phyloP scores from a whole-genome alignment of 108 stramenopile genomes.

The Aureococcus anophagefferens region DNA sequence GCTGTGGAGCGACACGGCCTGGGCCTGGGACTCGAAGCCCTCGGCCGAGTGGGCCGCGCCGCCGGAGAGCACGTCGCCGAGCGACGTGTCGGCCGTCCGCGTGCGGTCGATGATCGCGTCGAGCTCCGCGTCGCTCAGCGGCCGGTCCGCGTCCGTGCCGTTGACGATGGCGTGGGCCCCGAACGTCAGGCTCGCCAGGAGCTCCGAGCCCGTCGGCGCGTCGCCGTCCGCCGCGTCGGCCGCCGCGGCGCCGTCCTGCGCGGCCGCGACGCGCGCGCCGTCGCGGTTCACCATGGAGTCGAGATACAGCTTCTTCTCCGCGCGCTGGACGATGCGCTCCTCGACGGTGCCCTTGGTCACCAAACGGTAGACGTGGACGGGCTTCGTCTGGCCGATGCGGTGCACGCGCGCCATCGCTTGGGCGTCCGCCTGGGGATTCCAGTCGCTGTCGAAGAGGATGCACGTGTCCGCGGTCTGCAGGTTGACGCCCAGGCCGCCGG shows the following conservation, averaged over 20 bases:
- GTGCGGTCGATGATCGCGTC: slow-evolving; percentile 60
- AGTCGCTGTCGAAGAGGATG: slow-evolving; percentile 67
- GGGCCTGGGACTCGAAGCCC: neutral
- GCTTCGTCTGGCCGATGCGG: slow-evolving; percentile 91
- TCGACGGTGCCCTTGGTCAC: slow-evolving; percentile 84
- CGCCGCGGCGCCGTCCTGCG: neutral
- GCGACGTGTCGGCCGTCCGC: slow-evolving; percentile 37
- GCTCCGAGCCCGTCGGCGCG: too few species aligned
- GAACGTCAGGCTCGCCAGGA: neutral
- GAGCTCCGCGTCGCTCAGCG: slow-evolving; percentile 62
- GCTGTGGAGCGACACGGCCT: neutral
- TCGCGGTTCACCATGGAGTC: slow-evolving; percentile 64
- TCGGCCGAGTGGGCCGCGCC: slow-evolving; percentile 19
- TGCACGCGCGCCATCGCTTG: slow-evolving; percentile 93
- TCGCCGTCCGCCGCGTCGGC: too few species aligned
- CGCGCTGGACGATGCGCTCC: slow-evolving; percentile 68
- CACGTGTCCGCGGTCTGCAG: slow-evolving; percentile 86
- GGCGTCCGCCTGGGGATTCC: slow-evolving; percentile 86
- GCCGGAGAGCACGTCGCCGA: slow-evolving; percentile 35
- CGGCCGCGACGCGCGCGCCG: neutral
- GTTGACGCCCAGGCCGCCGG: slow-evolving; percentile 89
- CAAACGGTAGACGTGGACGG: slow-evolving; percentile 74
- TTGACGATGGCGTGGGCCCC: slow-evolving; percentile 56
- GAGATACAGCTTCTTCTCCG: slow-evolving; percentile 68
- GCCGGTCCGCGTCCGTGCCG: slow-evolving; percentile 20